Evolutionary conservation across 202 grass and related monocot species (phyloP).

Genomic region (Panicum virgatum): DNA sequence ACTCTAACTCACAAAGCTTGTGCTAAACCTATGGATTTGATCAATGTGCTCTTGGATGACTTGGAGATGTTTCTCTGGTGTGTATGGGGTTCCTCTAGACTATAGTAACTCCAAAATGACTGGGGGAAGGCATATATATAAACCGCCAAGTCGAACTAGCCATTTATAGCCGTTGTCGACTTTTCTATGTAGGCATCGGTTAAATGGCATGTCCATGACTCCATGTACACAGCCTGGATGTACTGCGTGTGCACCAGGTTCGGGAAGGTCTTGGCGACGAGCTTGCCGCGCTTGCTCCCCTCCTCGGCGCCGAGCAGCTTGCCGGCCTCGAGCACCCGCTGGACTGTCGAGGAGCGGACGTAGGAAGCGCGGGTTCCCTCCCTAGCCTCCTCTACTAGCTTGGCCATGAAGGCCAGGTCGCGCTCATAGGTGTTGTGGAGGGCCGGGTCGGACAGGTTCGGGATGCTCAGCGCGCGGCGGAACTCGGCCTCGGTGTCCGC

Average conservation of each 20-base stretch:
- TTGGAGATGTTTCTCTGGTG: no score
- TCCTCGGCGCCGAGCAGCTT: neutral
- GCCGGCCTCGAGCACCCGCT: neutral
- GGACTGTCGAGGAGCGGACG: neutral
- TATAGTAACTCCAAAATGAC: no score
- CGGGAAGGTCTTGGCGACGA: slow-evolving; percentile 12
- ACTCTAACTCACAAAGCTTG: no score
- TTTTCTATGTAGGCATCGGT: no score
- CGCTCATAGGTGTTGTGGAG: slow-evolving; percentile 3
- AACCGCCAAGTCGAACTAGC: no score
- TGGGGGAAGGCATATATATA: no score
- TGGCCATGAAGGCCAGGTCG: neutral
- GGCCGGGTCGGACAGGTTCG: slow-evolving; percentile 15
- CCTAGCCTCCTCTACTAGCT: neutral
- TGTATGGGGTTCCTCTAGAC: no score
- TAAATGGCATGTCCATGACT: no score
- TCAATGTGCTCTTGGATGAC: no score
- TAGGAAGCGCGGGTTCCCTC: neutral
- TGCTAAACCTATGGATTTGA: no score
- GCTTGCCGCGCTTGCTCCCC: neutral
- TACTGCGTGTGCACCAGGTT: slow-evolving; percentile 1
- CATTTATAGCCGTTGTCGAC: no score
- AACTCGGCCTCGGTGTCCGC: neutral
- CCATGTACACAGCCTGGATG: slow-evolving; percentile 28
- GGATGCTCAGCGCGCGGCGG: neutral